These are phyloP conservation scores for Clavaria fumosa DNA, from an alignment of 768 basidiomycete genomes.

Conservation along the genomic window DNA sequence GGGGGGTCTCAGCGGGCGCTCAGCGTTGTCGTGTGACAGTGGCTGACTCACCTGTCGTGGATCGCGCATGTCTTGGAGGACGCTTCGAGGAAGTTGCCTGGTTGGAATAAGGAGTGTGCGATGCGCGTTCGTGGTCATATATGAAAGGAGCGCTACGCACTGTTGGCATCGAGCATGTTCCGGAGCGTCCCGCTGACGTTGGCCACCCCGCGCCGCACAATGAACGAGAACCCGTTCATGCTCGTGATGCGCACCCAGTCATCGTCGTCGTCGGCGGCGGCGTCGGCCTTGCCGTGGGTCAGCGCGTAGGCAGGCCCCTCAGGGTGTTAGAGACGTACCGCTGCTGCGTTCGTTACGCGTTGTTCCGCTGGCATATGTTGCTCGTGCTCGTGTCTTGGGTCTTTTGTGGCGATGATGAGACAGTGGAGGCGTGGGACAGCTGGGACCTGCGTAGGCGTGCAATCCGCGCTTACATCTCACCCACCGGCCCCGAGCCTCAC, in stretches of 20 bases:
- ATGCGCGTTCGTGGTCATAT: neutral
- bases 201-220: slow-evolving; percentile 63
- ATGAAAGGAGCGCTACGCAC: slow-evolving; percentile 28
- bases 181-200: slow-evolving; percentile 67
- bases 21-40: no score
- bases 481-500: neutral
- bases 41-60: slow-evolving; percentile 50
- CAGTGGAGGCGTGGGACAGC: neutral
- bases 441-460: neutral
- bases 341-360: no score
- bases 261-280: slow-evolving; percentile 15
- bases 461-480: neutral
- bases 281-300: no score
- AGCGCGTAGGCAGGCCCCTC: no score
- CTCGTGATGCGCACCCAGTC: slow-evolving; percentile 70
- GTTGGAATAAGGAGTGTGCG: slow-evolving; percentile 4
- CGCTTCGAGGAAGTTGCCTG: slow-evolving; percentile 67
- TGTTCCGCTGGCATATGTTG: no score
- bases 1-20: no score
- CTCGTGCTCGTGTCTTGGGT: no score
- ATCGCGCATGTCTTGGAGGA: slow-evolving; percentile 52
- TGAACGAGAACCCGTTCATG: slow-evolving; percentile 67
- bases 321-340: no score
- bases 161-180: slow-evolving; percentile 61
- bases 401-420: no score